Evolutionary conservation across 805 yeast species (phyloP).

Genomic region (Starmerella sirachaensis): DNA sequence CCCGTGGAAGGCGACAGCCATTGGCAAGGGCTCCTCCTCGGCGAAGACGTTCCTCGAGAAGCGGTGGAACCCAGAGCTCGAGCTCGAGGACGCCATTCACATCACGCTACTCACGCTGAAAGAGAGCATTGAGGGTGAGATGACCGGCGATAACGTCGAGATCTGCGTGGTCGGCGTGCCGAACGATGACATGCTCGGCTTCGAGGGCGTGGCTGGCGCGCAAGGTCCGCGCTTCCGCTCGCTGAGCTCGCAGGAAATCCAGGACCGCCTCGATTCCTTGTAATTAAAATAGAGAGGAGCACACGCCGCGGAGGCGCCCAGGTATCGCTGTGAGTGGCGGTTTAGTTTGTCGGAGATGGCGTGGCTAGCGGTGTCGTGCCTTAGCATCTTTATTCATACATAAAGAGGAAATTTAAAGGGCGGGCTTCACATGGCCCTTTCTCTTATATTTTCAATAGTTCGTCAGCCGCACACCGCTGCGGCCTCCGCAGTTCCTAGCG

Average conservation of each 20-base stretch:
- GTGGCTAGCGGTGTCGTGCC: no score
- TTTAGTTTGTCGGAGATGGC: no score
- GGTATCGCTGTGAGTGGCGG: no score
- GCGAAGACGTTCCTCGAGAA: conserved; percentile 96
- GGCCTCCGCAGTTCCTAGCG: background rate
- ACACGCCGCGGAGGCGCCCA: no score
- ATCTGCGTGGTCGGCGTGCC: conserved; percentile 78
- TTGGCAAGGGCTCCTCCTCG: conserved; percentile 90
- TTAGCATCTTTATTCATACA: background rate
- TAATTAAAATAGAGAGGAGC: conserved; percentile 27
- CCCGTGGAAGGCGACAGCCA: conserved; percentile 99
- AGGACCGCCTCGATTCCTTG: conserved; percentile 88
- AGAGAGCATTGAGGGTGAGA: conserved; percentile 95
- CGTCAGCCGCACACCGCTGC: no score
- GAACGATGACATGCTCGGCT: conserved; percentile 70
- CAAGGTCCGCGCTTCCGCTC: conserved; percentile 83
- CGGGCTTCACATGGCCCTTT: no score
- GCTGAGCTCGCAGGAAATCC: conserved; percentile 78
- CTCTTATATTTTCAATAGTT: background rate
- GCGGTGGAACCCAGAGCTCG: conserved; percentile 96
- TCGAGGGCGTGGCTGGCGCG: conserved; percentile 64
- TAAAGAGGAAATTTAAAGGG: background rate
- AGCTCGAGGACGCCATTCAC: conserved; percentile 95
- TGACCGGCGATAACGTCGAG: conserved; percentile 93
- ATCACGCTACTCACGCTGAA: conserved; percentile 87